A percentile compares a stretch with the other conserved stretches of the same genome.
These are phyloP conservation scores for Penicillium vulpinum DNA, from an alignment of 2,329 filamentous ascomycete species.

Conservation along the genomic window DNA sequence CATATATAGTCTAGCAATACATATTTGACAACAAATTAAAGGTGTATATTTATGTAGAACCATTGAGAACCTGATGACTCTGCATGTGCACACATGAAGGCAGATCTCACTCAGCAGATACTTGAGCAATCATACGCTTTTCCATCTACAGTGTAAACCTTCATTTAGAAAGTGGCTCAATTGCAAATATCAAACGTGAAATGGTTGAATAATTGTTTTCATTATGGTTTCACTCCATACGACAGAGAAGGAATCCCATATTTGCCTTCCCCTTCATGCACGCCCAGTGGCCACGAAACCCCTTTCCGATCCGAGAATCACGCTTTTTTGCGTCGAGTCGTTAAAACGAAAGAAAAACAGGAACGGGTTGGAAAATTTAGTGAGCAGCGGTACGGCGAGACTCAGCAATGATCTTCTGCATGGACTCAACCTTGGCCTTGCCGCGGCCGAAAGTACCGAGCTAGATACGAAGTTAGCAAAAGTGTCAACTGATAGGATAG, in stretches of 20 bases:
- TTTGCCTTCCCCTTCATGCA: conserved; percentile 31
- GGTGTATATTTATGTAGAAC: no score
- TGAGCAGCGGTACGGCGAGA: conserved; percentile 71
- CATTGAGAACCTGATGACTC: not conserved
- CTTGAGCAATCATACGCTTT: not conserved
- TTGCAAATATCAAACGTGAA: conserved; percentile 7
- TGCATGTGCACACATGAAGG: not conserved
- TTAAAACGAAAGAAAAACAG: conserved; percentile 29
- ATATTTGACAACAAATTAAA: not conserved
- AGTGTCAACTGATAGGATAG: not conserved
- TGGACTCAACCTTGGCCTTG: conserved; percentile 99
- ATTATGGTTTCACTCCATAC: conserved; percentile 30
- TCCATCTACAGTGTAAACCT: not conserved
- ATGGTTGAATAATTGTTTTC: conserved; percentile 29
- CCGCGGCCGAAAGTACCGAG: conserved; percentile 98
- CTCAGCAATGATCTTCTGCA: conserved; percentile 97
- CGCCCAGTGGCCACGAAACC: conserved; percentile 24
- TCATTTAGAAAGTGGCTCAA: not conserved
- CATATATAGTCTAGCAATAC: not conserved
- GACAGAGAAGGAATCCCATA: conserved; percentile 27
- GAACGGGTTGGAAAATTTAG: conserved; percentile 49
- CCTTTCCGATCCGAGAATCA: conserved; percentile 29
- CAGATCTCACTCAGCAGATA: not conserved
- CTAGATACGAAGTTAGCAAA: conserved; percentile 45
- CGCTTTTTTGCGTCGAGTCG: conserved; percentile 28